These are phyloP conservation scores for Berkeleyomyces basicola DNA, from an alignment of 2,329 filamentous ascomycete species.

Conservation along the genomic window DNA sequence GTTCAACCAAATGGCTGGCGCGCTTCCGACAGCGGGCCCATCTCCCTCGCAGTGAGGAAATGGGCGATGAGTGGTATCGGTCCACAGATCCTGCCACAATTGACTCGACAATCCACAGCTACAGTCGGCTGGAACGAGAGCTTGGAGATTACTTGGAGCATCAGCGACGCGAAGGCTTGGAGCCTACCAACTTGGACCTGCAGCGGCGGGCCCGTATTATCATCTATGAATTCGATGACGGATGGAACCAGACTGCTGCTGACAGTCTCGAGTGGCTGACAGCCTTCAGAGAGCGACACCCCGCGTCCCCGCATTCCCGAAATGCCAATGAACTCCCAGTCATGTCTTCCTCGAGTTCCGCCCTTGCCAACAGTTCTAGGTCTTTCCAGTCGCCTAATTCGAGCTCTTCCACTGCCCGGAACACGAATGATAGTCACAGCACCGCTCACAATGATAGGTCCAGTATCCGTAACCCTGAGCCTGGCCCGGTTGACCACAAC, in stretches of 20 bases:
- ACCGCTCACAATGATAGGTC: background rate
- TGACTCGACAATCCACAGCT: constrained; percentile 43
- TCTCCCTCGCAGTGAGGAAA: constrained; percentile 39
- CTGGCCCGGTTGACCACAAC: background rate
- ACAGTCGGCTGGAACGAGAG: constrained; percentile 38
- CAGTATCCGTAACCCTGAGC: background rate
- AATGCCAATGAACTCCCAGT: background rate
- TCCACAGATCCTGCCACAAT: constrained; percentile 38
- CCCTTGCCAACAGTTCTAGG: background rate
- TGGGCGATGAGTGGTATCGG: constrained; percentile 30
- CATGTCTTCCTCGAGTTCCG: background rate
- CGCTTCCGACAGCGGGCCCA: constrained; percentile 39
- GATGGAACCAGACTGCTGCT: constrained; percentile 46
- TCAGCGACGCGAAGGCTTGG: constrained; percentile 28
- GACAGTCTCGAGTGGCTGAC: constrained; percentile 38
- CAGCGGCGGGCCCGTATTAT: constrained; percentile 42
- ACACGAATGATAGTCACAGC: background rate
- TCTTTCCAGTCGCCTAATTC: background rate
- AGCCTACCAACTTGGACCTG: constrained; percentile 36
- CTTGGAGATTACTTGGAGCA: constrained; percentile 34
- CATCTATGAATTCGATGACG: constrained; percentile 45
- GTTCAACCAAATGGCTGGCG: constrained; percentile 37
- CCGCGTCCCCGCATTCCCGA: background rate
- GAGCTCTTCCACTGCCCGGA: background rate
- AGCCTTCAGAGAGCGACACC: constrained; percentile 34